Base-by-base conservation (phyloP, 106 monocot species). In the Phalaenopsis equestris region DNA sequence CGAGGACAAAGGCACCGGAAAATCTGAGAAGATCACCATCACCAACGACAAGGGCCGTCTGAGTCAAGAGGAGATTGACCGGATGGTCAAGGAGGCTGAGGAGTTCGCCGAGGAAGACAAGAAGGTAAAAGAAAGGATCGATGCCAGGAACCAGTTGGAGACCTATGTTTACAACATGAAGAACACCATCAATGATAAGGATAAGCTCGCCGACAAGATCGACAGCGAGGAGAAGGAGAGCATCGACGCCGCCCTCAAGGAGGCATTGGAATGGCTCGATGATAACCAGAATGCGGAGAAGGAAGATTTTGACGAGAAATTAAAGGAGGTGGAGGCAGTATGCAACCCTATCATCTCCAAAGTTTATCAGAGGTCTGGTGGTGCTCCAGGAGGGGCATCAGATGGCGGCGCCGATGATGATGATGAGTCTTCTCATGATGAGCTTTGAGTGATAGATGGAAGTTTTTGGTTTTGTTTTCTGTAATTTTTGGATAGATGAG, bases 1-100 rank as follows among this genome's bases (percentile, higher is more conserved):
- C 0, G 86, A 90, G 68, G 92, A 92, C 84, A 90, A 88, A 41
- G 90, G 55, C 42, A 81, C 86, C 3, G 90, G 88, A 41, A 83
- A 81, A 21, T 77, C 86, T 0, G 86, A 90, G 68, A 89, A 87
- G 86, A 92, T 92, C 76, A 90, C 88, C 76, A 92, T 93, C 83
- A 86, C 88, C 70, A 88, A 88, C 38, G 90, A 90, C 12, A 87
- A 89, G 78, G 89, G 87, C 36, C 79, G 79, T 5, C 52, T 84
- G 18, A 79, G 75, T 55, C 79, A 75, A 10, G 84, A 84, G 14
- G 79, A 80, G 47, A 79, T 79, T 5, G 84, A 79, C 1, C 73
- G 79, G 16, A 84, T 84, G 79, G 79, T 84, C 12, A 72, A 57
- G 14, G 79, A 84, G 46, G 84, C 79, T 0, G 79, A 79, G 56